A percentile compares a stretch with the other conserved stretches of the same genome.
Conservation (phyloP, 2,329 filamentous ascomycete genomes). For the Colletotrichum sublineola region DNA sequence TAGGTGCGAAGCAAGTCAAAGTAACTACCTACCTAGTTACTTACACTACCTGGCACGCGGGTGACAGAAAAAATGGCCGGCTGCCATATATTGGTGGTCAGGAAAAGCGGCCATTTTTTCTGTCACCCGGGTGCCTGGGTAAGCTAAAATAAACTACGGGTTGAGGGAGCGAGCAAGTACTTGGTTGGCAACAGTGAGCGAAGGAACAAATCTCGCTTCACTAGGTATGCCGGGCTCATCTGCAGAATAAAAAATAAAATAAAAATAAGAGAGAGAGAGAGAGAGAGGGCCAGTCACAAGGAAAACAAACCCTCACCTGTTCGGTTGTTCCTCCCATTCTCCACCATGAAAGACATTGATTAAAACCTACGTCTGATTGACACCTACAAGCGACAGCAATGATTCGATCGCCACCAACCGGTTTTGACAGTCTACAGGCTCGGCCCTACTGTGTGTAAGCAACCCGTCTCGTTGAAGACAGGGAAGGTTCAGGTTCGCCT, state of each 20-base stretch:
- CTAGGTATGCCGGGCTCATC: not conserved
- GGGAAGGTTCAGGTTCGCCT: constrained; percentile 26
- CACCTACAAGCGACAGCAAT: constrained; percentile 11
- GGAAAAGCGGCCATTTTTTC: no score
- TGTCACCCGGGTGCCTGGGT: no score
- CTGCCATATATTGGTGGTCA: no score
- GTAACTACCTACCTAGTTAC: not conserved
- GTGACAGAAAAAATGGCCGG: no score
- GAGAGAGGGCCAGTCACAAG: no score
- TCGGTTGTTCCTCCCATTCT: not conserved
- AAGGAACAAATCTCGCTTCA: constrained; percentile 10
- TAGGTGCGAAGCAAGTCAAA: not conserved
- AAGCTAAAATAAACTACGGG: not conserved
- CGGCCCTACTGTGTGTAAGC: not conserved
- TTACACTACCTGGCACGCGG: no score
- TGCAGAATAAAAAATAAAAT: not conserved
- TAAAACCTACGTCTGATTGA: constrained; percentile 8
- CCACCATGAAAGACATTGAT: not conserved
- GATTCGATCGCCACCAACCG: constrained; percentile 12
- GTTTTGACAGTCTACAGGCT: constrained; percentile 16
- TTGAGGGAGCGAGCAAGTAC: not conserved
- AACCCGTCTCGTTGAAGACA: not conserved
- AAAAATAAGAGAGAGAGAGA: not conserved
- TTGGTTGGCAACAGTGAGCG: not conserved
- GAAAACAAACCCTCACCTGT: not conserved